Evolutionary conservation across 305 asterid genomes (phyloP).

Genomic region (Fraxinus floribunda): DNA sequence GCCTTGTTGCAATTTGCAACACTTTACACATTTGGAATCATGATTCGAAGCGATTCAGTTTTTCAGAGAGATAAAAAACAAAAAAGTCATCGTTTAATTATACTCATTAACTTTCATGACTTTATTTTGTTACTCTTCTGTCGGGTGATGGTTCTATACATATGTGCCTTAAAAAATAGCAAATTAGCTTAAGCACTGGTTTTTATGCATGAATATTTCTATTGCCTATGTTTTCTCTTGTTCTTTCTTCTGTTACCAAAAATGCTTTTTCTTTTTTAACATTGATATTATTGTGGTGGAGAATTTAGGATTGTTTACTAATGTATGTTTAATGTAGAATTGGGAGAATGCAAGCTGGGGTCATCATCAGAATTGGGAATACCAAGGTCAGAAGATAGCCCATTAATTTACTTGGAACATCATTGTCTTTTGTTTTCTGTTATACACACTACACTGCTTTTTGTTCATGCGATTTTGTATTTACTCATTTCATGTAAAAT

Average conservation of each 20-base stretch:
- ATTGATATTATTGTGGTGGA: constrained; percentile 18
- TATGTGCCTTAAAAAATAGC: neutral
- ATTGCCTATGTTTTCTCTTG: neutral
- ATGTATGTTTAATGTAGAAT: constrained; percentile 55
- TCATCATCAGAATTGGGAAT: constrained; percentile 78
- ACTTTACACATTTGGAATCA: neutral
- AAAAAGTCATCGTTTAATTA: neutral
- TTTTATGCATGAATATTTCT: neutral
- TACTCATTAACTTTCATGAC: neutral
- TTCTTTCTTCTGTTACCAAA: neutral
- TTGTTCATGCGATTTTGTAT: neutral
- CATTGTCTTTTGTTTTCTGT: constrained; percentile 10
- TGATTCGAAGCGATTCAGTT: constrained; percentile 3
- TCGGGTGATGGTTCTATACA: neutral
- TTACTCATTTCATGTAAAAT: constrained; percentile 20
- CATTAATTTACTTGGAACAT: constrained; percentile 13
- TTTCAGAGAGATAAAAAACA: neutral
- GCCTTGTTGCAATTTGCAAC: constrained; percentile 11
- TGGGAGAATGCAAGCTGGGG: constrained; percentile 74
- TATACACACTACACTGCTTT: constrained; percentile 8
- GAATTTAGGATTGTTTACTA: constrained; percentile 20
- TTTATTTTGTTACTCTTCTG: neutral
- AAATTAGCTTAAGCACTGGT: neutral
- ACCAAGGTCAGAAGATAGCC: constrained; percentile 57
- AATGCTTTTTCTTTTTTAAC: neutral